These are phyloP conservation scores for Cryptococcus wingfieldii DNA, from an alignment of 1,284 basidiomycete species.

Conservation along the genomic window DNA sequence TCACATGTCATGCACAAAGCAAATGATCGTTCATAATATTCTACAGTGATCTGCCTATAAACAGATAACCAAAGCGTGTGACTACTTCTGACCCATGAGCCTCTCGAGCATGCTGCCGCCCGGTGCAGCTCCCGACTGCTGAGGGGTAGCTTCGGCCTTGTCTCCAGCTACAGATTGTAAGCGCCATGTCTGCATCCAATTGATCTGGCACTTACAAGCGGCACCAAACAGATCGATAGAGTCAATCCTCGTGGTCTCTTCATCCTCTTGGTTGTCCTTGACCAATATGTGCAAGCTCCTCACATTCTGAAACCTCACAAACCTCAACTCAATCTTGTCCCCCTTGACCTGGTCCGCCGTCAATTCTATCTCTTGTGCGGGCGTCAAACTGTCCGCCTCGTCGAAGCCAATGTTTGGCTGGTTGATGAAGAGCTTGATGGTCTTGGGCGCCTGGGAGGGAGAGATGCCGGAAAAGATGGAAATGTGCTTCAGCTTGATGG, in stretches of 20 bases:
- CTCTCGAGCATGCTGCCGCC: constrained; percentile 11
- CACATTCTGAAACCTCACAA: constrained; percentile 74
- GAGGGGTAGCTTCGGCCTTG: neutral
- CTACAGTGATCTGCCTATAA: neutral
- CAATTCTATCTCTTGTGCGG: constrained; percentile 49
- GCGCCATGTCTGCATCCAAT: too few relatives aligned
- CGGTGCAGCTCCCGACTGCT: neutral
- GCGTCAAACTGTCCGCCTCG: constrained; percentile 43
- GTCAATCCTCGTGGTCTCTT: constrained; percentile 72
- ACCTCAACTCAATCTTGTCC: constrained; percentile 60
- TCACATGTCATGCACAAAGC: neutral
- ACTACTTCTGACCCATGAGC: neutral
- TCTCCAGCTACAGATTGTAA: neutral
- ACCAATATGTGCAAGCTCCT: constrained; percentile 72
- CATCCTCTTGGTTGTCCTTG: constrained; percentile 66
- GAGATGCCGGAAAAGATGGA: constrained; percentile 56
- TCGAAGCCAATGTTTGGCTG: constrained; percentile 63
- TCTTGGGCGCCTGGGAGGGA: constrained; percentile 59
- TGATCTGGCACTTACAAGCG: constrained; percentile 12
- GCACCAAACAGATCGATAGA: constrained; percentile 66
- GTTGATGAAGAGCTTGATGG: constrained; percentile 63
- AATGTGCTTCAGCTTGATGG: constrained; percentile 68
- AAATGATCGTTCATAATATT: too few relatives aligned
- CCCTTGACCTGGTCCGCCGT: constrained; percentile 52
- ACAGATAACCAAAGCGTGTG: neutral